Percentiles rank a stretch among this genome's conserved stretches.
phyloP scores from a whole-genome alignment of 331 rosid species.

The Acacia concinna region DNA sequence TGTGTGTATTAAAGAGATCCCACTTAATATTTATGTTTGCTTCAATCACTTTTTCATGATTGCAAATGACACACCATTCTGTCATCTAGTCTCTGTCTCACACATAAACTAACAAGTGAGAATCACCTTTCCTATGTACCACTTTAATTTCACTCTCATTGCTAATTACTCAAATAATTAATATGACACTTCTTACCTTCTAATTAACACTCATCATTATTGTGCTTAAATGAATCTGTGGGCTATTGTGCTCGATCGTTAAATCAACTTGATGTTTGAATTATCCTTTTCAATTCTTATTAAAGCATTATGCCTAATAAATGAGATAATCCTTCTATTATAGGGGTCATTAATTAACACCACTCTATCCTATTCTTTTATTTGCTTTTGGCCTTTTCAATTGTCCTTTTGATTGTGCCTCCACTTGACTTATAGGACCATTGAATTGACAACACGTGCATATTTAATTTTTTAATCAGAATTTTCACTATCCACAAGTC shows the following conservation, averaged over 20 bases:
- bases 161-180: constrained; percentile 38
- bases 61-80: constrained; percentile 63
- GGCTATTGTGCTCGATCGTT: not conserved
- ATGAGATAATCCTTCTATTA: constrained; percentile 23
- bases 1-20: constrained; percentile 40
- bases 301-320: not conserved
- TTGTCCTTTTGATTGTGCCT: constrained; percentile 24
- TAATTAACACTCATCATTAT: constrained; percentile 33
- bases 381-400: not conserved
- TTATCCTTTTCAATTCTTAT: constrained; percentile 18
- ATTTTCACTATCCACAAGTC: not conserved
- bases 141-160: constrained; percentile 41
- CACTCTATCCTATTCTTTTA: constrained; percentile 12
- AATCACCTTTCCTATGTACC: constrained; percentile 48
- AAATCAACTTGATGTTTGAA: constrained; percentile 27
- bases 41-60: constrained; percentile 77
- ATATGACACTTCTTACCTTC: constrained; percentile 34
- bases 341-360: constrained; percentile 9
- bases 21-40: constrained; percentile 66
- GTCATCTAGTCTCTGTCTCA: constrained; percentile 58
- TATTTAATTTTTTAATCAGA: not conserved
- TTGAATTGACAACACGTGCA: constrained; percentile 47
- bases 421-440: constrained; percentile 32
- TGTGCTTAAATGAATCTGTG: constrained; percentile 11
- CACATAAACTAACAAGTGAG: constrained; percentile 56